Percentiles rank a stretch among this genome's conserved stretches.
These are phyloP conservation scores for Quercus gilva DNA, from an alignment of 306 rosid genomes.

Conservation along the genomic window DNA sequence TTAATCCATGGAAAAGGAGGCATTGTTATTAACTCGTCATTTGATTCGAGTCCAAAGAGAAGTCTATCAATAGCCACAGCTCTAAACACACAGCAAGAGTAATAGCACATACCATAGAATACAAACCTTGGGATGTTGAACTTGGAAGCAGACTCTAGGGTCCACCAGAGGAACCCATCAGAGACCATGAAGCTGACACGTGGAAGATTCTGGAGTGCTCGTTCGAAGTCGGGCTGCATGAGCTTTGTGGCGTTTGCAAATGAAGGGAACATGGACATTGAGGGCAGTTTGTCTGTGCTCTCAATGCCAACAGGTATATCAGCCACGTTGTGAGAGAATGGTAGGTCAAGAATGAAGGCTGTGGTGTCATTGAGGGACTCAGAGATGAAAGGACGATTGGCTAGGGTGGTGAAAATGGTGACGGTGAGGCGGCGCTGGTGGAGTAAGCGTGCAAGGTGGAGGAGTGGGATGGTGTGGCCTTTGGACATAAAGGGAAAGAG, in stretches of 20 bases:
- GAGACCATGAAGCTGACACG: slow-evolving; percentile 40
- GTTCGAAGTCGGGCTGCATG: slow-evolving; percentile 42
- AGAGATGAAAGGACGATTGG: slow-evolving; percentile 32
- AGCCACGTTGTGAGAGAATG: slow-evolving; percentile 24
- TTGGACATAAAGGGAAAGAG: slow-evolving; percentile 55
- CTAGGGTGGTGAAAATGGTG: slow-evolving; percentile 42
- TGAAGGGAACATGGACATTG: slow-evolving; percentile 12
- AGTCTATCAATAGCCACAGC: background rate
- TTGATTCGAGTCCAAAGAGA: background rate
- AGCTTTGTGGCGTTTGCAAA: slow-evolving; percentile 28
- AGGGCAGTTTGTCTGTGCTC: slow-evolving; percentile 35
- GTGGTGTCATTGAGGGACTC: slow-evolving; percentile 25
- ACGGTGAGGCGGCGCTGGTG: slow-evolving; percentile 19
- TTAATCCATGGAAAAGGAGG: slow-evolving; percentile 38
- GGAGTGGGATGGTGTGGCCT: slow-evolving; percentile 62
- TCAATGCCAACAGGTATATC: slow-evolving; percentile 38
- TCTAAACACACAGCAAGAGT: background rate
- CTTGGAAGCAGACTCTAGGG: slow-evolving; percentile 38
- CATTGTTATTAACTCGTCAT: slow-evolving; percentile 7
- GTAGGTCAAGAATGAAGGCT: slow-evolving; percentile 27
- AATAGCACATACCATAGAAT: slow-evolving; percentile 30
- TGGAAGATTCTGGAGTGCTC: slow-evolving; percentile 18
- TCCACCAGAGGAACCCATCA: slow-evolving; percentile 58
- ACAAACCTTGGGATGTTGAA: slow-evolving; percentile 27
- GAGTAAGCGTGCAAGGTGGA: slow-evolving; percentile 42